These are phyloP conservation scores for Leishmania braziliensis DNA, from an alignment of 208 protist genomes.

Conservation along the genomic window DNA sequence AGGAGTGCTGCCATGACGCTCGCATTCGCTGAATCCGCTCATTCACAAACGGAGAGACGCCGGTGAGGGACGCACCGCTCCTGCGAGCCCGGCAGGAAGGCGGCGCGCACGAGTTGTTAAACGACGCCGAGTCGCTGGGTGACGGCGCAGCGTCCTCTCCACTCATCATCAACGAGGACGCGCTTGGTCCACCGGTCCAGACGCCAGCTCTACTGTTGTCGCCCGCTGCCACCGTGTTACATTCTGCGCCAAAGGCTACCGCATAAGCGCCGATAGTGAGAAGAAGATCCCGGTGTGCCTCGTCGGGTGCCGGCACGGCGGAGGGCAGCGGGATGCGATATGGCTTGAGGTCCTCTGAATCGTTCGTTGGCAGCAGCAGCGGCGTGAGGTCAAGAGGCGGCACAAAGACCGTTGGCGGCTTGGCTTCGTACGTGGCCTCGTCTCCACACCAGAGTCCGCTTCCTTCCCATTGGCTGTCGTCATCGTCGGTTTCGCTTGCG, in stretches of 20 bases:
- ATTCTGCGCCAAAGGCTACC: not conserved
- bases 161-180: not conserved
- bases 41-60: slow-evolving; percentile 10
- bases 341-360: slow-evolving; percentile 11
- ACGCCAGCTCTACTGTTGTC: no score
- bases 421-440: not conserved
- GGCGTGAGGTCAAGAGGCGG: slow-evolving; percentile 20
- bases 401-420: not conserved
- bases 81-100: not conserved
- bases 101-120: not conserved
- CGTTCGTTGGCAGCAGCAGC: slow-evolving; percentile 18
- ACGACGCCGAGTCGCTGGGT: not conserved
- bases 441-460: slow-evolving; percentile 12
- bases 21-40: slow-evolving; percentile 12
- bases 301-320: slow-evolving; percentile 18
- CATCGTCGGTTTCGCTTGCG: not conserved
- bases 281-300: not conserved
- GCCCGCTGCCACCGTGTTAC: not conserved
- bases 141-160: not conserved
- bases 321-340: slow-evolving; percentile 31
- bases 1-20: slow-evolving; percentile 3
- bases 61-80: not conserved
- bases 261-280: not conserved
- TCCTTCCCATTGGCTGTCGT: not conserved
- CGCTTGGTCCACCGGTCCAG: not conserved